Percentiles rank a stretch among this genome's conserved stretches.
These are phyloP conservation scores for Neurospora sp. DNA, from an alignment of 495 filamentous ascomycete species.

Conservation along the genomic window DNA sequence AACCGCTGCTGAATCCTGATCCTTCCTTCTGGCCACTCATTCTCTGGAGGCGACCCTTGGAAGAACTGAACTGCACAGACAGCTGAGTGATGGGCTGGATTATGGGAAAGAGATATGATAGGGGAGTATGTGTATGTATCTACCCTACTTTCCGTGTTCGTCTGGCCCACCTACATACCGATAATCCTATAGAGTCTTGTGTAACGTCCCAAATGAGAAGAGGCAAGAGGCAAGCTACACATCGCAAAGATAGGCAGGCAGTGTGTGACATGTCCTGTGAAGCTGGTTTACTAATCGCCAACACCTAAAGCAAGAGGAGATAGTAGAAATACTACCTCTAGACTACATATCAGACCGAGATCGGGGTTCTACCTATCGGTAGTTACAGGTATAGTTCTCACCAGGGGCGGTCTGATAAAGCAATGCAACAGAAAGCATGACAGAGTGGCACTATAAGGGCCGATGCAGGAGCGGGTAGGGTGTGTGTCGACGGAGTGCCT, in stretches of 20 bases:
- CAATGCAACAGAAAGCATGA: background rate
- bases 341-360: background rate
- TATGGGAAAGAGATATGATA: background rate
- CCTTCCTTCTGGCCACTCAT: background rate
- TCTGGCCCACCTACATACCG: background rate
- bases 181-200: background rate
- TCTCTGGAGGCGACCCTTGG: background rate
- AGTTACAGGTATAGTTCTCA: background rate
- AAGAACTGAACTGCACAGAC: background rate
- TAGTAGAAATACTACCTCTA: background rate
- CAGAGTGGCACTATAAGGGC: background rate
- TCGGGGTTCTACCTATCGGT: background rate
- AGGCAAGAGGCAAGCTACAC: background rate
- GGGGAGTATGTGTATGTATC: background rate
- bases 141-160: background rate
- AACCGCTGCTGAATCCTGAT: background rate
- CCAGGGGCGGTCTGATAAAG: background rate
- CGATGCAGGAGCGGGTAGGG: background rate
- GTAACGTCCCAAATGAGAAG: background rate
- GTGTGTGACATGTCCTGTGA: background rate
- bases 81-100: background rate
- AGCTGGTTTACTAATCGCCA: background rate
- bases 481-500: background rate
- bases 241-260: background rate
- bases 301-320: background rate